Evolutionary conservation across 257 asterid species (phyloP).

Genomic region (Hygrophila difformis): DNA sequence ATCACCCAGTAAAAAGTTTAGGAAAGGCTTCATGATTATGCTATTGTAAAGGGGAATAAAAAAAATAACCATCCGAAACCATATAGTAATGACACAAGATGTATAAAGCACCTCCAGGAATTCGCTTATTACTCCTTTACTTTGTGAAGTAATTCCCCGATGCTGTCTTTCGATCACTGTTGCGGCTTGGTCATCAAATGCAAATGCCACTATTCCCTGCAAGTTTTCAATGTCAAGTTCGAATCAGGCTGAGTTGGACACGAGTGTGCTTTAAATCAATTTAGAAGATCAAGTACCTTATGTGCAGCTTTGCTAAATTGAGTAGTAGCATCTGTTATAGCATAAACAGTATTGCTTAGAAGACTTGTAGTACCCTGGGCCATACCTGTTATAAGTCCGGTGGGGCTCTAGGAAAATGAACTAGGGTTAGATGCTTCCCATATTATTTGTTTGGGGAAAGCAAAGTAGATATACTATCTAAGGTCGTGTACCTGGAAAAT

Average conservation of each 20-base stretch:
- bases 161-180: constrained; percentile 62
- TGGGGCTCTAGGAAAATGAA: constrained; percentile 68
- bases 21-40: not conserved
- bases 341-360: constrained; percentile 84
- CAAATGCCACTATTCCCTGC: constrained; percentile 95
- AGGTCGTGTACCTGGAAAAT: constrained; percentile 56
- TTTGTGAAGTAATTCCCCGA: constrained; percentile 65
- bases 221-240: constrained; percentile 15
- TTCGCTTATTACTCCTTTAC: constrained; percentile 91
- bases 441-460: not conserved
- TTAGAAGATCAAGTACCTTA: constrained; percentile 49
- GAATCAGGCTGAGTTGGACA: constrained; percentile 10
- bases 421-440: constrained; percentile 8
- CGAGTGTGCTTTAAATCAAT: constrained; percentile 7
- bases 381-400: constrained; percentile 86
- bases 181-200: constrained; percentile 68
- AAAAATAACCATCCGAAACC: not conserved
- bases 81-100: constrained; percentile 4
- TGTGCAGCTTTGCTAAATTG: constrained; percentile 97
- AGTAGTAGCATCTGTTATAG: constrained; percentile 94
- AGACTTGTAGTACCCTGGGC: constrained; percentile 98
- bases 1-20: too few species aligned
- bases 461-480: not conserved
- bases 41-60: not conserved
- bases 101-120: constrained; percentile 64